Evolutionary conservation across 495 filamentous ascomycete species (phyloP).

Genomic region (Lasiosphaeriaceae sp.): DNA sequence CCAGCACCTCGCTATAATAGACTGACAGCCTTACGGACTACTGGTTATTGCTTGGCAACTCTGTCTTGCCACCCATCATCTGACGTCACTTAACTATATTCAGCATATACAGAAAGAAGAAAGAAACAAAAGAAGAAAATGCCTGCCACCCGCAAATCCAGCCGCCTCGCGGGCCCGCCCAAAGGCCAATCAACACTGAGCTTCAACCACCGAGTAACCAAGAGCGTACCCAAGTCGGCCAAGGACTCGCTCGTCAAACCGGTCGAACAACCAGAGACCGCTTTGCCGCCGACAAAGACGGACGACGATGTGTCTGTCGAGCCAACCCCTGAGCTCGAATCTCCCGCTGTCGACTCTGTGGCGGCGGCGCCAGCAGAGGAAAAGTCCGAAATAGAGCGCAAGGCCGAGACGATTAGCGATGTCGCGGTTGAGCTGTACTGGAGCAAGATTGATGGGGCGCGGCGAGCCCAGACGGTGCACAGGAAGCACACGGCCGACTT

Average conservation of each 20-base stretch:
- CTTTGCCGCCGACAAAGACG: too few relatives aligned
- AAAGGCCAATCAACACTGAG: conserved; percentile 66
- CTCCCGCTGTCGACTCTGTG: conserved; percentile 23
- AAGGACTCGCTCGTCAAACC: conserved; percentile 38
- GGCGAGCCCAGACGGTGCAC: conserved; percentile 56
- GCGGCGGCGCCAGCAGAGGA: conserved; percentile 3
- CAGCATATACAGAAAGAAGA: too few relatives aligned
- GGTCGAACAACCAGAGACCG: too few relatives aligned
- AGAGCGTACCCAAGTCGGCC: conserved; percentile 54
- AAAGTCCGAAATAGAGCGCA: conserved; percentile 48
- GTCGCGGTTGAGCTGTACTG: conserved; percentile 70
- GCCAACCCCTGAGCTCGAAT: conserved; percentile 16
- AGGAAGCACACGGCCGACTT: conserved; percentile 56
- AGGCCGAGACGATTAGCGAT: conserved; percentile 57
- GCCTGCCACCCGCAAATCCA: conserved; percentile 63
- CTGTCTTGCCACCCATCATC: background rate
- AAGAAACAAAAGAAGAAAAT: too few relatives aligned
- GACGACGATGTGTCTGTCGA: conserved; percentile 26
- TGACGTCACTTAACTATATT: too few relatives aligned
- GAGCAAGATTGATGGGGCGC: conserved; percentile 58
- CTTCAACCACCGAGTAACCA: conserved; percentile 74
- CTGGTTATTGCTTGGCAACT: too few relatives aligned
- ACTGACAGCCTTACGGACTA: too few relatives aligned
- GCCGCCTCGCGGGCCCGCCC: conserved; percentile 38
- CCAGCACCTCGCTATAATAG: too few relatives aligned